Evolutionary conservation across 2,329 filamentous ascomycete species (phyloP), one percentile per base, ranked within the genome.

Genomic region (Claviceps fusiformis): DNA sequence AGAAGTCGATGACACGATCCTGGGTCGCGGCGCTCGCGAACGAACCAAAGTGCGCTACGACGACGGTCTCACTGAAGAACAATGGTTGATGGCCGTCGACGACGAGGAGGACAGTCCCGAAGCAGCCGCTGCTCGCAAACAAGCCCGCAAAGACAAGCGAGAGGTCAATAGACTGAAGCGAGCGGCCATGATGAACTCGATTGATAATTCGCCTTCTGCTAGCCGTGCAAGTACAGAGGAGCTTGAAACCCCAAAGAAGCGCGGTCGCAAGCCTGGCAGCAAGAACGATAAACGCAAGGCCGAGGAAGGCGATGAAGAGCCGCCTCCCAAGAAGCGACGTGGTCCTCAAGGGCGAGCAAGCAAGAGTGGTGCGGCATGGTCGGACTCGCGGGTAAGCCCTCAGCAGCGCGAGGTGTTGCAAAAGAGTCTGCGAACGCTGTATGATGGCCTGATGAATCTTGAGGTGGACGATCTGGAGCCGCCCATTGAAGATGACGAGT

Each of bases 51-150:
- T 96, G 64, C 87, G 87, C 69, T 98, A 98, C 63, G 93, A 98
- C 64, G 93, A 98, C 65, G 93, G 95, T 53, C 82, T 98, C 35
- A 97, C 93, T 0, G 95, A 98, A 72, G 93, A 98, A 73, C 95
- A 98, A 70, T 98, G 93, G 93, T 80, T 97, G 53, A 92, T 95
- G 76, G 93, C 93, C 54, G 92, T 98, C 37, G 93, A 98, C 67
- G 92, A 95, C 58, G 91, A 96, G 52, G 93, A 98, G 1, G 93
- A 98, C 67, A 85, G 83, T 0, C 90, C 95, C 35, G 93, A 97
- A 67, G 91, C 89, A 54, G 93, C 93, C 2, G 91, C 95, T 43
- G 87, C 88, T 41, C 84, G 93, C 45, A 97, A 96, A 65, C 84
- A 90, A 66, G 89, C 89, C 5, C 83, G 87, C 54, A 89, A 90